Evolutionary conservation across 371 early-diverging fungal species (phyloP).

Genomic region (Mortierella sp.): DNA sequence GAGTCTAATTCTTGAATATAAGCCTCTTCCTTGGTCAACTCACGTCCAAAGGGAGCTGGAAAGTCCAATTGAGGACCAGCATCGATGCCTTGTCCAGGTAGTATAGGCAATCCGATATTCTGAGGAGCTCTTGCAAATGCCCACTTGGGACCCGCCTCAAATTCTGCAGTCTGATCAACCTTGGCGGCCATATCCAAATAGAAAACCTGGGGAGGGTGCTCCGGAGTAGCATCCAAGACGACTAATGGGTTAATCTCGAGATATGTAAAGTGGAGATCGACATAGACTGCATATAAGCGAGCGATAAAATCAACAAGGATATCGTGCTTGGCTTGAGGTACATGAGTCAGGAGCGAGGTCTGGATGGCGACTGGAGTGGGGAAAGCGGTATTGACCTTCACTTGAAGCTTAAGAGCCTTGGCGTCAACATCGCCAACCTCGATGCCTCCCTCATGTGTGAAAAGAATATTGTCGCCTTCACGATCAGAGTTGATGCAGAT

Average conservation of each 20-base stretch:
- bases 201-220: constrained; percentile 77
- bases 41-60: constrained; percentile 98
- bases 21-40: constrained; percentile 95
- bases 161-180: constrained; percentile 98
- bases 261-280: constrained; percentile 97
- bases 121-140: constrained; percentile 80
- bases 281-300: constrained; percentile 94
- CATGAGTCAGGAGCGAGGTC: constrained; percentile 71
- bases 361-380: constrained; percentile 78
- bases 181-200: constrained; percentile 98
- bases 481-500: constrained; percentile 96
- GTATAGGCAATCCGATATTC: constrained; percentile 62
- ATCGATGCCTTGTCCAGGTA: constrained; percentile 60
- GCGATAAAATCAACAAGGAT: constrained; percentile 91
- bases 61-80: constrained; percentile 95
- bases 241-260: constrained; percentile 99
- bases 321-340: constrained; percentile 81
- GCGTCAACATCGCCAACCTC: constrained; percentile 99
- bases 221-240: constrained; percentile 77
- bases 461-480: constrained; percentile 95
- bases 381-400: constrained; percentile 78
- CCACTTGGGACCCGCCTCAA: constrained; percentile 95
- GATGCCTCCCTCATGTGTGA: constrained; percentile 98
- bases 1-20: constrained; percentile 97
- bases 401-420: constrained; percentile 88